Evolutionary conservation across 768 basidiomycete species (phyloP).

Genomic region (Chalciporus piperatus): DNA sequence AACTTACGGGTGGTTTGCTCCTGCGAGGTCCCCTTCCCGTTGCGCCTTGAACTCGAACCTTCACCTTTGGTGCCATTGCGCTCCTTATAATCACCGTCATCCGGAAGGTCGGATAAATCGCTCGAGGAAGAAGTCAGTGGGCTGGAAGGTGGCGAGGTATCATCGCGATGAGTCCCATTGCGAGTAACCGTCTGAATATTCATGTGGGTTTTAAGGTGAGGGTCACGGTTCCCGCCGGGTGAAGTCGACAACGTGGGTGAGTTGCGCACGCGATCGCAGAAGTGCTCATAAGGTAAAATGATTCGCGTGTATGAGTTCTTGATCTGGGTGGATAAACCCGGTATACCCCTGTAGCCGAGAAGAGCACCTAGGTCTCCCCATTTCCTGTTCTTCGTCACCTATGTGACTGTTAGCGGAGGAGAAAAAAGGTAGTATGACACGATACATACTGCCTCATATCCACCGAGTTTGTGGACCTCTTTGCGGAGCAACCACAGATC

Average conservation of each 20-base stretch:
- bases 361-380: slow-evolving; percentile 86
- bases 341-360: slow-evolving; percentile 79
- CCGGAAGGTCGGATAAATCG: slow-evolving; percentile 75
- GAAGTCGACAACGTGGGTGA: slow-evolving; percentile 48
- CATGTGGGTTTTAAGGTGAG: slow-evolving; percentile 54
- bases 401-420: slow-evolving; percentile 24
- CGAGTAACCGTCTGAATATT: slow-evolving; percentile 46
- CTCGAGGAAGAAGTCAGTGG: slow-evolving; percentile 78
- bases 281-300: slow-evolving; percentile 95
- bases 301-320: slow-evolving; percentile 88
- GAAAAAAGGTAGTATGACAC: slow-evolving; percentile 11
- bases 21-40: slow-evolving; percentile 48
- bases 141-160: slow-evolving; percentile 64
- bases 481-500: slow-evolving; percentile 93
- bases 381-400: slow-evolving; percentile 82
- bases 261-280: slow-evolving; percentile 71
- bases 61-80: slow-evolving; percentile 41
- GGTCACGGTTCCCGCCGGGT: slow-evolving; percentile 39
- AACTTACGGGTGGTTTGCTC: slow-evolving; percentile 46
- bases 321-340: slow-evolving; percentile 82
- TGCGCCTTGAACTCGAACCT: slow-evolving; percentile 47
- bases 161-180: slow-evolving; percentile 39
- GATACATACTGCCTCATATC: slow-evolving; percentile 73
- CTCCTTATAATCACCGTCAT: slow-evolving; percentile 66
- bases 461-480: slow-evolving; percentile 87